Percentiles rank a stretch among this genome's conserved stretches.
Conservation (phyloP, 345 rosid genomes). For the Viola odorata region DNA sequence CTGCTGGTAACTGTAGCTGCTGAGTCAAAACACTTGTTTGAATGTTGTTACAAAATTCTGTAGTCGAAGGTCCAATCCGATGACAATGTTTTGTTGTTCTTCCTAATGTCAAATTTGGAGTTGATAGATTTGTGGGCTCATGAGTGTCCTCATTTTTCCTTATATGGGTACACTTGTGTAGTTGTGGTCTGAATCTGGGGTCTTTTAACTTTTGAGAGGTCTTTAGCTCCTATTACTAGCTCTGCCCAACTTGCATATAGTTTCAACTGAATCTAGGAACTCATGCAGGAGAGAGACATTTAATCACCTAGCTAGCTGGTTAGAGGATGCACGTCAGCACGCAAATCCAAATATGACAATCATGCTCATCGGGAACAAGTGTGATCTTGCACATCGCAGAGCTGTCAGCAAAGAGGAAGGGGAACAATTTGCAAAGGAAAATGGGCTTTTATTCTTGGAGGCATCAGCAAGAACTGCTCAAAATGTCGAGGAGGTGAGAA, state of each 20-base stretch:
- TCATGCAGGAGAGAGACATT: conserved; percentile 84
- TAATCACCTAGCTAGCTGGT: conserved; percentile 96
- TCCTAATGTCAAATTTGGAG: background rate
- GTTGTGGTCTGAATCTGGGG: background rate
- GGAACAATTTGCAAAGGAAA: conserved; percentile 92
- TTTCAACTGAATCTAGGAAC: conserved; percentile 12
- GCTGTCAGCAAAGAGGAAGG: conserved; percentile 99
- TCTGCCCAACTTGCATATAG: background rate
- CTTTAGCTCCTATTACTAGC: background rate
- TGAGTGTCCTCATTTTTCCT: background rate
- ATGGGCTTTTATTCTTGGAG: conserved; percentile 83
- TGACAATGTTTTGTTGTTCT: background rate
- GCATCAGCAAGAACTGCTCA: conserved; percentile 99
- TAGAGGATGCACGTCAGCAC: conserved; percentile 97
- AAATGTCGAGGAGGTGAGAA: conserved; percentile 86
- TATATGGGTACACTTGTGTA: too few relatives aligned
- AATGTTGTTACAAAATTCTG: background rate
- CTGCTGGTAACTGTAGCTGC: too few relatives aligned
- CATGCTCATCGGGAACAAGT: conserved; percentile 87
- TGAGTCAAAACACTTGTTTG: background rate
- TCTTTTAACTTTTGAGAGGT: background rate
- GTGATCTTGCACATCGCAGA: conserved; percentile 82
- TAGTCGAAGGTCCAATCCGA: background rate
- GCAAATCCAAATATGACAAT: conserved; percentile 97
- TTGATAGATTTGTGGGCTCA: background rate